These are phyloP conservation scores for Leccinum subtestaceum DNA, from an alignment of 768 basidiomycete species.

Conservation along the genomic window DNA sequence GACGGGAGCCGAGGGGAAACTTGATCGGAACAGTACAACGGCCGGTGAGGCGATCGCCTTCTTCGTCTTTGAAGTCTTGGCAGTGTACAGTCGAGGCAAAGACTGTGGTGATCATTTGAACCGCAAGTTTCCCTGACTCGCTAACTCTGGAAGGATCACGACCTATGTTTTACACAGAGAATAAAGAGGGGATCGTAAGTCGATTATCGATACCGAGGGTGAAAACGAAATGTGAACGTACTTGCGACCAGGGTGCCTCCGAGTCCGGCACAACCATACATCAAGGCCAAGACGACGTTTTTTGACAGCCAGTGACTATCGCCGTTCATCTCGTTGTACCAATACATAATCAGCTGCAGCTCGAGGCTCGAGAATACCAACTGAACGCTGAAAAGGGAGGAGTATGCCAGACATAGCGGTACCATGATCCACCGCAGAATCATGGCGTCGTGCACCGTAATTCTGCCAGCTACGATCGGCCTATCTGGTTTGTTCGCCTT, in stretches of 20 bases:
- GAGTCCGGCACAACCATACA: slow-evolving; percentile 37
- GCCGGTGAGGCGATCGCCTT: slow-evolving; percentile 40
- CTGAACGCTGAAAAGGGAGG: slow-evolving; percentile 31
- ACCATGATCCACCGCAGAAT: slow-evolving; percentile 37
- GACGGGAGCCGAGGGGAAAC: slow-evolving; percentile 37
- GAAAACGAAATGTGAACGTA: slow-evolving; percentile 14
- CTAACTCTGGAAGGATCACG: slow-evolving; percentile 25
- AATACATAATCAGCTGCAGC: slow-evolving; percentile 31
- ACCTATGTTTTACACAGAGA: slow-evolving; percentile 10
- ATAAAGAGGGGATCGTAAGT: background rate
- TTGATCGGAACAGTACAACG: slow-evolving; percentile 45
- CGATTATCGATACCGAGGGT: too few relatives aligned
- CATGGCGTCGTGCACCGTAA: slow-evolving; percentile 34
- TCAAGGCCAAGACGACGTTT: slow-evolving; percentile 38
- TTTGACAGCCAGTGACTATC: slow-evolving; percentile 39
- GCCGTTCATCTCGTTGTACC: slow-evolving; percentile 40
- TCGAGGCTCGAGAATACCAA: slow-evolving; percentile 34
- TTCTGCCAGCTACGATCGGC: slow-evolving; percentile 43
- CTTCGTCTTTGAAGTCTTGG: slow-evolving; percentile 47
- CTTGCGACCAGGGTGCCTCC: slow-evolving; percentile 40
- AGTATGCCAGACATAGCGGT: slow-evolving; percentile 35
- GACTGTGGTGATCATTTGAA: slow-evolving; percentile 36
- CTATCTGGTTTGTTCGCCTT: slow-evolving; percentile 43
- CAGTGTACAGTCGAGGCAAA: slow-evolving; percentile 47
- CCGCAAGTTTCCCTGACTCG: slow-evolving; percentile 29